A percentile compares a stretch with the other conserved stretches of the same genome.
phyloP scores from a whole-genome alignment of 2,329 filamentous ascomycete species.

The Ilyonectria destructans region DNA sequence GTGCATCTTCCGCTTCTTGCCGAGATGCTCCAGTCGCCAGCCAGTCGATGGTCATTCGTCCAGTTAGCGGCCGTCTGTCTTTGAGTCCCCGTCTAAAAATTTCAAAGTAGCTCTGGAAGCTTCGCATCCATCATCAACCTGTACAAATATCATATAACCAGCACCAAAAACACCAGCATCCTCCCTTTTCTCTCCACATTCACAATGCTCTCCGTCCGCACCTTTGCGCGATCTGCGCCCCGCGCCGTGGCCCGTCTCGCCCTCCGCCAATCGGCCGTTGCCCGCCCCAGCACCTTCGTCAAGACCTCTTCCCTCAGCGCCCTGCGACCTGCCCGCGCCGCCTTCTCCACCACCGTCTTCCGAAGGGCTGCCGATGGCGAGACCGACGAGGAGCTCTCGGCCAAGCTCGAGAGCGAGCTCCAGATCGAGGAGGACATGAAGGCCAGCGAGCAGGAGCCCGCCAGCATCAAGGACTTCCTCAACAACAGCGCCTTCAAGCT shows the following conservation, averaged over 20 bases:
- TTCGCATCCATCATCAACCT: conserved; percentile 17
- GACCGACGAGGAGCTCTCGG: conserved; percentile 84
- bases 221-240: conserved; percentile 77
- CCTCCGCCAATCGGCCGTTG: conserved; percentile 64
- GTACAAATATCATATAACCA: conserved; percentile 35
- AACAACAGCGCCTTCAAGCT: conserved; percentile 89
- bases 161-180: conserved; percentile 9
- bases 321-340: conserved; percentile 55
- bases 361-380: conserved; percentile 62
- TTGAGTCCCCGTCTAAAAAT: conserved; percentile 42
- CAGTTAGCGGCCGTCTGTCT: conserved; percentile 19
- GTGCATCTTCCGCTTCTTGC: conserved; percentile 19
- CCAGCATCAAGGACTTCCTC: conserved; percentile 89
- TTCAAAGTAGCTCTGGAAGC: conserved; percentile 44
- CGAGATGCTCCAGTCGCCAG: conserved; percentile 13
- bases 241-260: conserved; percentile 74
- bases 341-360: conserved; percentile 64
- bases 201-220: conserved; percentile 81
- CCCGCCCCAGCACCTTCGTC: conserved; percentile 66
- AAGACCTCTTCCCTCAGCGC: conserved; percentile 59
- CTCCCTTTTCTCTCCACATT: conserved; percentile 16
- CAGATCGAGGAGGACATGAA: conserved; percentile 88
- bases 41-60: conserved; percentile 32
- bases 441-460: conserved; percentile 79
- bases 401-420: conserved; percentile 90